phyloP scores from a whole-genome alignment of 495 filamentous ascomycete genomes.

The Trichoderma gamsii region DNA sequence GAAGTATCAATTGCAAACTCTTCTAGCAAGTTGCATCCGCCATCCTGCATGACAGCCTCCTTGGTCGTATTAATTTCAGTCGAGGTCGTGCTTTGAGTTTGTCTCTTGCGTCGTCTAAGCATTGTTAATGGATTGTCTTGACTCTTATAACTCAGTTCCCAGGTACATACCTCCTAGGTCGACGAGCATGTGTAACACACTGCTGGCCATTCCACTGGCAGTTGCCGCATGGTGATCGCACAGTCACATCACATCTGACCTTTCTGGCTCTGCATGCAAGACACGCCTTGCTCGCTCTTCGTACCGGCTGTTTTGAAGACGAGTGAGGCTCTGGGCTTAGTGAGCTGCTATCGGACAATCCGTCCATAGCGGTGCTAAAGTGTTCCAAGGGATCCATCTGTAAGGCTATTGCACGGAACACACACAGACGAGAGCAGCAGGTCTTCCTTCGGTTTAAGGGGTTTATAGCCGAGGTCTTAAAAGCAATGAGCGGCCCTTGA shows the following conservation, averaged over 20 bases:
- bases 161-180: neutral
- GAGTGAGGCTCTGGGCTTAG: neutral
- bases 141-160: neutral
- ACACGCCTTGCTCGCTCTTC: conserved; percentile 5
- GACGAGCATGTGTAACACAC: conserved; percentile 8
- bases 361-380: neutral
- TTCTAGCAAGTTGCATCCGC: neutral
- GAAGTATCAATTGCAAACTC: neutral
- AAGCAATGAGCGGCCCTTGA: neutral
- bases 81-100: neutral
- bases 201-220: conserved; percentile 10
- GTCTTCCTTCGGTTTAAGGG: conserved; percentile 3
- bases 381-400: conserved; percentile 4
- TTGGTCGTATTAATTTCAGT: neutral
- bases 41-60: neutral
- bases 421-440: neutral
- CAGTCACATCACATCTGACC: conserved; percentile 1
- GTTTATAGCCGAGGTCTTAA: conserved; percentile 4
- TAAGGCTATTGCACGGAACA: neutral
- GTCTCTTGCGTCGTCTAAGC: neutral
- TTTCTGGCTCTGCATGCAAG: conserved; percentile 1
- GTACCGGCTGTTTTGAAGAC: conserved; percentile 3
- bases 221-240: neutral
- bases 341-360: conserved; percentile 4
- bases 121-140: neutral